phyloP scores from a whole-genome alignment of 495 filamentous ascomycete species.

The Halenospora varia region DNA sequence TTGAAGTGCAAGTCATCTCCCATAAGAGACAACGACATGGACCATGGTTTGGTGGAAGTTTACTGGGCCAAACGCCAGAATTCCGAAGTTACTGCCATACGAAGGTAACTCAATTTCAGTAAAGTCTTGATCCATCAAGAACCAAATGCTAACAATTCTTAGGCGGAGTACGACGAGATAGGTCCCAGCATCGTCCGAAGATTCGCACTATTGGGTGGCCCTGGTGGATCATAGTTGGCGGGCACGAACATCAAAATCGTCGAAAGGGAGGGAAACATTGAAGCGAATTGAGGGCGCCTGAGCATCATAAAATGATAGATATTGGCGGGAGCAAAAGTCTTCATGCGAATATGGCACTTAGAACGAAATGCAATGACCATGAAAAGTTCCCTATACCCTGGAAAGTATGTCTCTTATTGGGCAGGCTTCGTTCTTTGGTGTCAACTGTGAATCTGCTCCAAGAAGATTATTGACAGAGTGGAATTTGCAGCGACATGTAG shows the following conservation, averaged over 20 bases:
- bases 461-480: too few relatives aligned
- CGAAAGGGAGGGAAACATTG: not conserved
- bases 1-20: slow-evolving; percentile 94
- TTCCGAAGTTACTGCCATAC: slow-evolving; percentile 99
- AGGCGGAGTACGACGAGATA: slow-evolving; percentile 8
- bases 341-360: not conserved
- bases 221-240: slow-evolving; percentile 55
- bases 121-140: not conserved
- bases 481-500: too few relatives aligned
- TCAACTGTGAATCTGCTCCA: too few relatives aligned
- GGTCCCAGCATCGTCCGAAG: slow-evolving; percentile 64
- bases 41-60: slow-evolving; percentile 95
- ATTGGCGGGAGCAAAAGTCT: slow-evolving; percentile 8
- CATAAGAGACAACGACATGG: slow-evolving; percentile 96
- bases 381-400: not conserved
- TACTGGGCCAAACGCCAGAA: slow-evolving; percentile 97
- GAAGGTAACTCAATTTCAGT: slow-evolving; percentile 62
- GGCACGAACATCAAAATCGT: not conserved
- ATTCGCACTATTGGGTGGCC: slow-evolving; percentile 91
- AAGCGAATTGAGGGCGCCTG: not conserved
- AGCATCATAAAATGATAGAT: slow-evolving; percentile 15
- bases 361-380: not conserved
- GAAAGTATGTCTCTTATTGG: not conserved
- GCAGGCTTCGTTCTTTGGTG: too few relatives aligned
- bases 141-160: not conserved